Percentiles rank a stretch among this genome's conserved stretches.
phyloP scores from a whole-genome alignment of 306 rosid genomes.

The Cyclanthera cordifolia region DNA sequence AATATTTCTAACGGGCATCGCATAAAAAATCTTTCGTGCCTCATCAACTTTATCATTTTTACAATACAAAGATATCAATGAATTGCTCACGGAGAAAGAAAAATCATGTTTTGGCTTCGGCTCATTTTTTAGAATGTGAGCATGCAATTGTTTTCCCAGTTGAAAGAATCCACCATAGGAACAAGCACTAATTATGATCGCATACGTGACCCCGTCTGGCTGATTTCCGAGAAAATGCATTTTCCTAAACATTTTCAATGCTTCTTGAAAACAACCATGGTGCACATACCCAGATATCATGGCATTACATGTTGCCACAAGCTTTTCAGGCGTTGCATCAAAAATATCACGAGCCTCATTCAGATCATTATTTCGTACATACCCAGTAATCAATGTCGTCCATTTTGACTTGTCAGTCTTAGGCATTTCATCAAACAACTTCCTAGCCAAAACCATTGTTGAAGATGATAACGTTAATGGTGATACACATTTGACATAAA shows the following conservation, averaged over 20 bases:
- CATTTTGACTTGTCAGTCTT: constrained; percentile 15
- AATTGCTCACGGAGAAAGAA: neutral
- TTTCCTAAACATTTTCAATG: constrained; percentile 14
- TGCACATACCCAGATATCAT: constrained; percentile 22
- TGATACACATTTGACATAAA: constrained; percentile 18
- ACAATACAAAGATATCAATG: constrained; percentile 14
- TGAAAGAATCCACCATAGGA: constrained; percentile 7
- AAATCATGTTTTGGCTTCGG: neutral
- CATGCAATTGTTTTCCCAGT: constrained; percentile 15
- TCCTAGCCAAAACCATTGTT: constrained; percentile 15
- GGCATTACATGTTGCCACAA: constrained; percentile 19
- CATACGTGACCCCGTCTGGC: constrained; percentile 9
- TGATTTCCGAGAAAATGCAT: constrained; percentile 11
- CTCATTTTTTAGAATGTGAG: neutral
- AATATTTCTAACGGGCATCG: constrained; percentile 9
- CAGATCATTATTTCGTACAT: constrained; percentile 5
- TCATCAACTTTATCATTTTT: constrained; percentile 3
- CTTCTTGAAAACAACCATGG: constrained; percentile 12
- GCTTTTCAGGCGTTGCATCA: constrained; percentile 13
- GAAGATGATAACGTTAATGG: constrained; percentile 7
- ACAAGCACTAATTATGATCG: neutral
- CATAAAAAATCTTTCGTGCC: neutral
- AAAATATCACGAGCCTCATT: constrained; percentile 12
- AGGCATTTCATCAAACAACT: constrained; percentile 14
- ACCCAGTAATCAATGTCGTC: constrained; percentile 17